Evolutionary conservation across 2,329 filamentous ascomycete species (phyloP), one percentile per base, ranked within the genome.

Genomic region (Daldinia sp.): DNA sequence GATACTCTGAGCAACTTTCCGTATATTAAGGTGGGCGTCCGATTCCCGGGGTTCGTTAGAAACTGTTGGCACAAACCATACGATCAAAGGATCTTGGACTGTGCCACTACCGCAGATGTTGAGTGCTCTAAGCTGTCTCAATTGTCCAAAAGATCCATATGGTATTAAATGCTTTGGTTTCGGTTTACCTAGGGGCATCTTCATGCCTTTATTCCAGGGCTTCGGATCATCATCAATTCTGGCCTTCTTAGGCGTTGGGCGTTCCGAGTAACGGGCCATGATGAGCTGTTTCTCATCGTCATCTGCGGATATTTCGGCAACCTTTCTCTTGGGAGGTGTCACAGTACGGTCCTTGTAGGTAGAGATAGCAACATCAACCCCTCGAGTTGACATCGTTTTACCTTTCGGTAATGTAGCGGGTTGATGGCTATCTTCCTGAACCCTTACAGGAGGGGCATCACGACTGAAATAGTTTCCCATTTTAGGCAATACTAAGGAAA

Each of bases 101-200:
- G 65, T 64, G 1, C 65, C 60, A 9, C 42, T 53, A n/a, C 68
- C 68, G 10, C 55, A 63, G 18, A 13, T 20, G 12, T 56, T 50
- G 6, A 39, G 10, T 23, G 60, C 18, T 28, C 64, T 50, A 3
- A 26, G 41, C n/a, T 68, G 44, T 20, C 62, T 59, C 10, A 41
- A 12, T 23, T 65, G 65, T 15, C 18, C 20, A 23, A 23, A 23
- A 23, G 20, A 23, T 23, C 20, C 20, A 23, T 23, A 23, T 1
- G 20, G 20, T 23, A 23, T 23, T 23, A 23, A 23, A 23, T 35
- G 9, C 33, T 10, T 57, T 15, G 63, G 65, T 5, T 62, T 60
- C 30, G 51, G 59, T 44, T 42, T 61, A 12, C 65, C 68, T 44
- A 54, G 30, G 13, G 68, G 68, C 10, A 71, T 59, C 20, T 64